Percentiles rank a stretch among this genome's conserved stretches.
phyloP scores from a whole-genome alignment of 2,329 filamentous ascomycete species.

The Pyricularia pennisetigena region DNA sequence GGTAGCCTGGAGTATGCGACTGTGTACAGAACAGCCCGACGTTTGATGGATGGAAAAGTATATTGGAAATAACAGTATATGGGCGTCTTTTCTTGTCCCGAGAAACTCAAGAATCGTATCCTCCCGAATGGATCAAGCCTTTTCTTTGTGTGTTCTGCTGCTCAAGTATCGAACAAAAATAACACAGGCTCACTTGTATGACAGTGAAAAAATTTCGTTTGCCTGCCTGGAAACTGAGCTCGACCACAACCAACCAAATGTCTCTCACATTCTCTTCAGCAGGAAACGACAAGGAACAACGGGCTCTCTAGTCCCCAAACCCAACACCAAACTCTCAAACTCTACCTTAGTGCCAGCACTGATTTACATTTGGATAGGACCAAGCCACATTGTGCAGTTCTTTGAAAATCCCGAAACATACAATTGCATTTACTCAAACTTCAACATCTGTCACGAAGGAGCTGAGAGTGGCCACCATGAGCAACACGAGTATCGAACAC shows the following conservation, averaged over 20 bases:
- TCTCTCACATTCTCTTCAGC: background rate
- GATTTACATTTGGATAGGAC: background rate
- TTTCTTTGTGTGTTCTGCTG: background rate
- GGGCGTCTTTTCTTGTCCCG: background rate
- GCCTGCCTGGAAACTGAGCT: background rate
- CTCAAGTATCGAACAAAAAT: background rate
- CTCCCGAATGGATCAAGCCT: background rate
- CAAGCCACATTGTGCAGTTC: background rate
- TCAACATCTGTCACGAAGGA: background rate
- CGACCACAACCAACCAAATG: background rate
- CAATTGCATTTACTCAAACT: background rate
- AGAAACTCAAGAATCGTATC: background rate
- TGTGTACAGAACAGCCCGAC: constrained; percentile 2
- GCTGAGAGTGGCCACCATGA: background rate
- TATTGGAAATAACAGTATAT: constrained; percentile 4
- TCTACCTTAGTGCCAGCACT: background rate
- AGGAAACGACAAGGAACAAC: background rate
- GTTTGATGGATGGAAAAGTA: constrained; percentile 4
- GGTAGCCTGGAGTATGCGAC: constrained; percentile 2
- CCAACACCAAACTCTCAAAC: background rate
- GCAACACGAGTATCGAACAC: background rate
- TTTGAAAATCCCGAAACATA: background rate
- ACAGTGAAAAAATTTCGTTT: no score
- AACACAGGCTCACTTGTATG: no score
- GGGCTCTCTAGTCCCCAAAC: background rate